Evolutionary conservation across 768 basidiomycete species (phyloP).

Genomic region (Gymnopilus junonius): DNA sequence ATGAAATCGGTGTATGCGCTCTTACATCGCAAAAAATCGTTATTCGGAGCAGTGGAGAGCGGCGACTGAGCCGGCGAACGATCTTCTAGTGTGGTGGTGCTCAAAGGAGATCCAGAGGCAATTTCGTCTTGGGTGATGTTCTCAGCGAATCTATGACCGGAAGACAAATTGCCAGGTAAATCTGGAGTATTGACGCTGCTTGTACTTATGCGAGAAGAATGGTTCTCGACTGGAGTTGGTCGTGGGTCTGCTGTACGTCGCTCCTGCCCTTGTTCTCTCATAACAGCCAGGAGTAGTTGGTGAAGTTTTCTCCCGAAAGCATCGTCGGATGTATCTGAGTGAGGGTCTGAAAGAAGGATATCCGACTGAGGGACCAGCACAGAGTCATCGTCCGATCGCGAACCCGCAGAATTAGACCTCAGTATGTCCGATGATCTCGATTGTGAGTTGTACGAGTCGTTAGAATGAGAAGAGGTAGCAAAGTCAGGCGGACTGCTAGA

Average conservation of each 20-base stretch:
- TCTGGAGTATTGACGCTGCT: neutral
- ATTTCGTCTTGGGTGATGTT: neutral
- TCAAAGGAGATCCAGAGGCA: neutral
- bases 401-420: constrained; percentile 9
- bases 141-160: neutral
- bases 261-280: constrained; percentile 12
- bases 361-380: neutral
- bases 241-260: neutral
- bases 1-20: neutral
- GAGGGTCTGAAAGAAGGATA: neutral
- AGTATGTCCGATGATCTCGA: constrained; percentile 4
- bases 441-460: constrained; percentile 5
- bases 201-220: neutral
- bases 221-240: neutral
- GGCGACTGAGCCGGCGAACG: neutral
- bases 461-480: constrained; percentile 23
- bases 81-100: neutral
- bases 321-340: neutral
- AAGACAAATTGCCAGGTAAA: neutral
- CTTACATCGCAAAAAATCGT: neutral
- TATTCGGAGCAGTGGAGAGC: neutral
- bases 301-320: constrained; percentile 20
- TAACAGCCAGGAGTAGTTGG: constrained; percentile 16
- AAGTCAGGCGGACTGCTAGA: constrained; percentile 28
- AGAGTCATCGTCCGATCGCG: neutral